Conservation (phyloP, 1,284 basidiomycete species). For the Austroboletus niveus region DNA sequence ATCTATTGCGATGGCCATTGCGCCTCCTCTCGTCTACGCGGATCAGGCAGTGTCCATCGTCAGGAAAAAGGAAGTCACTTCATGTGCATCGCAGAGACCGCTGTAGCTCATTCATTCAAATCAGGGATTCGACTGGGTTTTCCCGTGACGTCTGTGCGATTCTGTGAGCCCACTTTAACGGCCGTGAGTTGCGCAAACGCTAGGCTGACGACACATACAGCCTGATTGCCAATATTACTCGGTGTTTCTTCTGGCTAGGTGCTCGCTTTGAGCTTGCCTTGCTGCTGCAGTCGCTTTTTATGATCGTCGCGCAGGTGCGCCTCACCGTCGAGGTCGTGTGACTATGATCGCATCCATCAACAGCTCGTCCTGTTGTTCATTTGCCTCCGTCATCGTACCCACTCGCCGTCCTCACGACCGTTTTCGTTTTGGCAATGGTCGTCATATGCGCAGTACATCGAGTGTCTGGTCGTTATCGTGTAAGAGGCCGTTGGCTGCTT, state of each 20-base stretch:
- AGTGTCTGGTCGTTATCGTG: slow-evolving; percentile 81
- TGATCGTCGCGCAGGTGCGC: slow-evolving; percentile 77
- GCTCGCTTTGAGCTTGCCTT: slow-evolving; percentile 75
- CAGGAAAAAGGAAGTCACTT: slow-evolving; percentile 55
- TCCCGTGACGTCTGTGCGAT: slow-evolving; percentile 81
- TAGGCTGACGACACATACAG: slow-evolving; percentile 35
- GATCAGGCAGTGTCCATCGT: slow-evolving; percentile 77
- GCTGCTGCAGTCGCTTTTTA: slow-evolving; percentile 73
- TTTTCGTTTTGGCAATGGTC: slow-evolving; percentile 87
- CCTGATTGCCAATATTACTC: slow-evolving; percentile 76
- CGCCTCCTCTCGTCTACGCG: slow-evolving; percentile 67
- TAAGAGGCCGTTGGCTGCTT: slow-evolving; percentile 30
- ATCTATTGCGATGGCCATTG: slow-evolving; percentile 55
- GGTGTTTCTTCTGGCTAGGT: slow-evolving; percentile 89
- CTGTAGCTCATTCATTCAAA: slow-evolving; percentile 19
- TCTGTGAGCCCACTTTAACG: slow-evolving; percentile 44
- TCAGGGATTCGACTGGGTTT: slow-evolving; percentile 81
- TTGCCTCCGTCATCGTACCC: slow-evolving; percentile 64
- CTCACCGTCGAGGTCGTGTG: slow-evolving; percentile 16
- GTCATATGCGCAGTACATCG: slow-evolving; percentile 73
- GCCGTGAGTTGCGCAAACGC: slow-evolving; percentile 1
- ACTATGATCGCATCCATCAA: slow-evolving; percentile 16
- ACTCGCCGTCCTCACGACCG: slow-evolving; percentile 62
- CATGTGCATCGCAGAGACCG: slow-evolving; percentile 3
- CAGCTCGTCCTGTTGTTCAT: slow-evolving; percentile 76